Evolutionary conservation across 176 grass and related monocot species (phyloP), one percentile per base, ranked within the genome.

Genomic region (Musa schizocarpa): DNA sequence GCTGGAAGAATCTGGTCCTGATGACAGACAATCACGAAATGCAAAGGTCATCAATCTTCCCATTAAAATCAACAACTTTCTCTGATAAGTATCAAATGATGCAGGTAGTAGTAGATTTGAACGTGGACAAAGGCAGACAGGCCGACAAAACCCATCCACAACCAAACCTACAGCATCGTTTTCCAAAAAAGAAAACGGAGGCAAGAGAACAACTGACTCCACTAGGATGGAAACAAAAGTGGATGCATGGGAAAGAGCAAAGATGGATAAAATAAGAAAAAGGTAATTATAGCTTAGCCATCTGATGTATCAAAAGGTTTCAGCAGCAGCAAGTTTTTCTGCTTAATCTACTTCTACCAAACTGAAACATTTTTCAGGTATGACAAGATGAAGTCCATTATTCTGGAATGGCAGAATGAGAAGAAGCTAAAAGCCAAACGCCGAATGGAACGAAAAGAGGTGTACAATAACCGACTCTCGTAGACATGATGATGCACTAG

Each of bases 391-490:
- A 84, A 83, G 0, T 12, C 26, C 0, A 89, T 80, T 55, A 94
- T 93, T 89, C 71, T 68, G 14, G 82, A 99, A 86, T 94, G 90
- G 90, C 90, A 91, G 73, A 77, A 29, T 50, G 80, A 89, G 82
- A 94, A 89, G 88, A 99, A 82, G 88, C 61, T 74, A 73, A 89
- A 91, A 80, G 90, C 88, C 8, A 85, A 85, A 75, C 73, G 72
- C 71, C 74, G 80, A 56, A 83, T 87, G 80, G 75, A 85, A 29
- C 56, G 48, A n/a, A 93, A 84, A 81, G 86, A 93, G 90, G 95
- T 99, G 84, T 83, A 76, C 23, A 2, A 82, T 80, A 74, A 73
- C 3, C 34, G 21, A 53, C 12, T 29, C 25, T 21, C 8, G 10
- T 76, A 27, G 9, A 50, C 17, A 1, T 61, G 57, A 20, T 61